These are phyloP conservation scores for Biancaea sappan DNA, from an alignment of 306 rosid species.

Conservation along the genomic window DNA sequence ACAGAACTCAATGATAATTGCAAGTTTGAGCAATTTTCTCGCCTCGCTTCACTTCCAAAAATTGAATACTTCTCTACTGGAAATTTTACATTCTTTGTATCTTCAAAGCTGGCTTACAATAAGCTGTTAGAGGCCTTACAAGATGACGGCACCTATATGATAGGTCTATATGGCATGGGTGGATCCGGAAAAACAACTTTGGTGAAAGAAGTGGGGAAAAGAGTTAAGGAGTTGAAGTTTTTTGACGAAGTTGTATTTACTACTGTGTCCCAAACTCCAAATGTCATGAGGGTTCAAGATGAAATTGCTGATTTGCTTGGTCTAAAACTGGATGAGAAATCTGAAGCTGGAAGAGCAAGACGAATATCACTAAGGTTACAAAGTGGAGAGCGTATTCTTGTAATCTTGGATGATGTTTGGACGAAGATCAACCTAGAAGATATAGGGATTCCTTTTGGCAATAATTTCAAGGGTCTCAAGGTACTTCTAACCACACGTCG, in stretches of 20 bases:
- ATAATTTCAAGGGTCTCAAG: not conserved
- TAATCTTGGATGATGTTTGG: slow-evolving; percentile 13
- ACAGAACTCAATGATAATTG: not conserved
- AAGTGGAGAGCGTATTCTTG: not conserved
- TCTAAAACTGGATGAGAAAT: not conserved
- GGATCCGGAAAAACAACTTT: not conserved
- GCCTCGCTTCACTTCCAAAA: not conserved
- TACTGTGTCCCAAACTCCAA: not conserved
- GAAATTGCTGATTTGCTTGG: not conserved
- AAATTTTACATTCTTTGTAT: not conserved
- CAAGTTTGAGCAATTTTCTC: not conserved
- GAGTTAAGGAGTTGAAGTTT: not conserved
- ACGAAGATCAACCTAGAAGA: not conserved
- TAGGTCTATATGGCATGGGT: not conserved
- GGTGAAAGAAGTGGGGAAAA: not conserved
- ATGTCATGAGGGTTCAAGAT: not conserved
- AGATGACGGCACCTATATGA: not conserved
- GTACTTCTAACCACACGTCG: not conserved
- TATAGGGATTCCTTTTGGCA: not conserved
- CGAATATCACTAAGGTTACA: not conserved
- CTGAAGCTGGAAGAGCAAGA: not conserved
- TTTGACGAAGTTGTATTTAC: not conserved
- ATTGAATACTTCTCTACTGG: not conserved
- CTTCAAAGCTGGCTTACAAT: not conserved
- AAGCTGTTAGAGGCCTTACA: not conserved